phyloP scores from a whole-genome alignment of 2,329 filamentous ascomycete genomes.

The Rhynchosporium agropyri region DNA sequence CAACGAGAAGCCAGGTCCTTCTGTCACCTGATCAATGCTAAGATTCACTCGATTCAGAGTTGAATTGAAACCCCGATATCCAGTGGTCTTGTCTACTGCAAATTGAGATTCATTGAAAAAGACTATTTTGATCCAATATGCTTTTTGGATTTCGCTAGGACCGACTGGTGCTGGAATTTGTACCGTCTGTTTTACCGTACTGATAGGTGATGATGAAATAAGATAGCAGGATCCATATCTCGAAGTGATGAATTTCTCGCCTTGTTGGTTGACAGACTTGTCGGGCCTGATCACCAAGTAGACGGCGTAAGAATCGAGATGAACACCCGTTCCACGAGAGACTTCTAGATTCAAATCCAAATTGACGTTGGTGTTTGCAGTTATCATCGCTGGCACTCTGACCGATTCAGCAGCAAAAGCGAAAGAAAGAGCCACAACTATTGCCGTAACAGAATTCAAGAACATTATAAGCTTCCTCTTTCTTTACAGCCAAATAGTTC shows the following conservation, averaged over 20 bases:
- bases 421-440: conserved; percentile 7
- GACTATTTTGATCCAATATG: background rate
- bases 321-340: background rate
- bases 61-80: no score
- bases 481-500: background rate
- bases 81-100: background rate
- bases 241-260: no score
- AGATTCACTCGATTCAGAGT: no score
- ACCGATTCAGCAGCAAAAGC: background rate
- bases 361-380: conserved; percentile 8
- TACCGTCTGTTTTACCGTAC: background rate
- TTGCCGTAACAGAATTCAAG: background rate
- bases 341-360: background rate
- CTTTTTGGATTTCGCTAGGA: background rate
- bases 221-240: background rate
- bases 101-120: background rate
- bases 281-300: background rate
- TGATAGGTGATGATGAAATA: background rate
- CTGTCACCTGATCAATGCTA: no score
- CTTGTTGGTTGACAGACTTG: background rate
- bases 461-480: background rate
- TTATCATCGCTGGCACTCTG: background rate
- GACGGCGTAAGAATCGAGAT: background rate
- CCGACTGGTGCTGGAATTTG: background rate
- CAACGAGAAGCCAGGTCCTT: background rate